These are phyloP conservation scores for Hypoxylon crocopeplum DNA, from an alignment of 495 filamentous ascomycete species.

Conservation along the genomic window DNA sequence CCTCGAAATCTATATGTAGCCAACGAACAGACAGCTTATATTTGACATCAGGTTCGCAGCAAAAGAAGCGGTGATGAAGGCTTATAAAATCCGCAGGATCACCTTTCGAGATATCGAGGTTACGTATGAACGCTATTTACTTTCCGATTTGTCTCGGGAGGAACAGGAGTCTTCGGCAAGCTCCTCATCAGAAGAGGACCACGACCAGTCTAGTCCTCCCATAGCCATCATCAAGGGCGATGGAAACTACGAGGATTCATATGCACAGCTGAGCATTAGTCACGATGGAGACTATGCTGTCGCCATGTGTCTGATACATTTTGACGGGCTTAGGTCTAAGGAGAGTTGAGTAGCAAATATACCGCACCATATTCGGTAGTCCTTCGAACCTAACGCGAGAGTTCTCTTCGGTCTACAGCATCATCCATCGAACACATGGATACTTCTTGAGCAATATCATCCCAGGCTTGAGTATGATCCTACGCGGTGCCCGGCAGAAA, in stretches of 20 bases:
- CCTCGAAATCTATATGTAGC: background rate
- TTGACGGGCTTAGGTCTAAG: background rate
- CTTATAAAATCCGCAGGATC: conserved; percentile 52
- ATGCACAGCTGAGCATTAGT: conserved; percentile 45
- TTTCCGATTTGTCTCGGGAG: background rate
- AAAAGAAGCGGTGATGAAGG: conserved; percentile 72
- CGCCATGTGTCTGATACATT: conserved; percentile 33
- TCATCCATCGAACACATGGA: too few species aligned
- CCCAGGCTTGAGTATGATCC: too few species aligned
- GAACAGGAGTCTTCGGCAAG: background rate
- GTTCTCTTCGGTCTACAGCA: too few species aligned
- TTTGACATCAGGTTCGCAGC: conserved; percentile 60
- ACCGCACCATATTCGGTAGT: too few species aligned
- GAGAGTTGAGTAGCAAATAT: too few species aligned
- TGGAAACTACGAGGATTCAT: conserved; percentile 3
- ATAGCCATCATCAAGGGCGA: conserved; percentile 35
- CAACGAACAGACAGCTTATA: conserved; percentile 2
- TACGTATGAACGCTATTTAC: background rate
- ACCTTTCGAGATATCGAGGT: conserved; percentile 57
- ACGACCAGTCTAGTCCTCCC: conserved; percentile 15
- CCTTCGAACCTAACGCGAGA: too few species aligned
- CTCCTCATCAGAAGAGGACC: background rate
- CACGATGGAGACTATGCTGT: conserved; percentile 48
- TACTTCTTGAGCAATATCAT: too few species aligned
- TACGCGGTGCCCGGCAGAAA: too few species aligned